A percentile compares a stretch with the other conserved stretches of the same genome.
Evolutionary conservation across 2,329 filamentous ascomycete species (phyloP).

Genomic region (Diaporthe australafricana): DNA sequence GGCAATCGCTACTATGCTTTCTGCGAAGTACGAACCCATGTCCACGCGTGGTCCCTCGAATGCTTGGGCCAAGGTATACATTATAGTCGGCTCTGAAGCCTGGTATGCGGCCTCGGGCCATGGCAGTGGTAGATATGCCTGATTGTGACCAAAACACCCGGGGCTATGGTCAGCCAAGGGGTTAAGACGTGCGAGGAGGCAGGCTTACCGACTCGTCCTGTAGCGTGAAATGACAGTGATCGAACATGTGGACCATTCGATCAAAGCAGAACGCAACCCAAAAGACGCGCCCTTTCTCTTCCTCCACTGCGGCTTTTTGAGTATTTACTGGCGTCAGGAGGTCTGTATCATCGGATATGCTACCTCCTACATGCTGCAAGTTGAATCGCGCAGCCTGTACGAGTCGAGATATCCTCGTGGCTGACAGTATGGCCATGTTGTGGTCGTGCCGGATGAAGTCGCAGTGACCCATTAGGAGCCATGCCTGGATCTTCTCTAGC

Average conservation of each 20-base stretch:
- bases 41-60: background rate
- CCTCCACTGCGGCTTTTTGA: background rate
- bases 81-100: background rate
- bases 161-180: background rate
- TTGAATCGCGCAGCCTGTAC: background rate
- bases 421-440: background rate
- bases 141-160: background rate
- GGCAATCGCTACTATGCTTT: background rate
- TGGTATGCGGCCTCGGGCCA: slow-evolving; percentile 4
- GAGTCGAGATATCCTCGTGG: background rate
- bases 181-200: background rate
- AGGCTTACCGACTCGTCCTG: background rate
- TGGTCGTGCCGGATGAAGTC: background rate
- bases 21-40: background rate
- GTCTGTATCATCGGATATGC: background rate
- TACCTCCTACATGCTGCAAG: background rate
- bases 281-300: background rate
- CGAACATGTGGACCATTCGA: background rate
- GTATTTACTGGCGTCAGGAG: background rate
- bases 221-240: background rate
- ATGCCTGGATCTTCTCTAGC: slow-evolving; percentile 1
- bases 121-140: background rate
- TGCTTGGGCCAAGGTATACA: background rate
- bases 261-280: background rate
- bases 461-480: background rate